Conservation (phyloP, 2,329 filamentous ascomycete species). For the Colletotrichum sp. region DNA sequence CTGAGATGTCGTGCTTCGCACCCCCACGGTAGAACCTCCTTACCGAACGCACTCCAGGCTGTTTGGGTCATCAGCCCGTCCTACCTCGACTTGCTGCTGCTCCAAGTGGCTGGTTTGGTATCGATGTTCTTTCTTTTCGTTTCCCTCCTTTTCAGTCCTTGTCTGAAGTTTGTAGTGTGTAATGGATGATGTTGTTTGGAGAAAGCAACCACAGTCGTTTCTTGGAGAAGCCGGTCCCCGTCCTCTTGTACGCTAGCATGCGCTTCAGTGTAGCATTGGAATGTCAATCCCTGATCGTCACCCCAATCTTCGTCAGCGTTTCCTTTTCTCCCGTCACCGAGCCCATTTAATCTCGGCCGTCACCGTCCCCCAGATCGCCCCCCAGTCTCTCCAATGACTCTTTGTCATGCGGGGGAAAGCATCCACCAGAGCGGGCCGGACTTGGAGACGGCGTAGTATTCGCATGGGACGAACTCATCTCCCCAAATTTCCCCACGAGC, state of each 20-base stretch:
- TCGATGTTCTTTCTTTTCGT: neutral
- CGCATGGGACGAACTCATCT: constrained; percentile 17
- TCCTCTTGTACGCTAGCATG: neutral
- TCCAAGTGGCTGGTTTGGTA: neutral
- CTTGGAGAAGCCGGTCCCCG: neutral
- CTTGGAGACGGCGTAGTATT: constrained; percentile 2
- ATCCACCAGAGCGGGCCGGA: neutral
- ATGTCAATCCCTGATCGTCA: neutral
- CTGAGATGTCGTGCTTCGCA: neutral
- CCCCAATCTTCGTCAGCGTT: neutral
- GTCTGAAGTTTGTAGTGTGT: neutral
- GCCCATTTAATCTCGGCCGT: neutral
- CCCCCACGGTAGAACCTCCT: neutral
- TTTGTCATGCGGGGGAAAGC: neutral
- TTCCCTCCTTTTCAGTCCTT: neutral
- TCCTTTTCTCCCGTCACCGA: neutral
- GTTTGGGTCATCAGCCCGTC: neutral
- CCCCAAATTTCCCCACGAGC: neutral
- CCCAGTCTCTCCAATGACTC: neutral
- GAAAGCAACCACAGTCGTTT: neutral
- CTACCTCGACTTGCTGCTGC: neutral
- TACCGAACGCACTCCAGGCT: neutral
- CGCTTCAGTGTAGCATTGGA: neutral
- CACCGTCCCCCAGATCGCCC: neutral
- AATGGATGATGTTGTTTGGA: neutral